A percentile compares a stretch with the other conserved stretches of the same genome.
Conservation (phyloP, 2,329 filamentous ascomycete species). For the Triangularia verruculosa region DNA sequence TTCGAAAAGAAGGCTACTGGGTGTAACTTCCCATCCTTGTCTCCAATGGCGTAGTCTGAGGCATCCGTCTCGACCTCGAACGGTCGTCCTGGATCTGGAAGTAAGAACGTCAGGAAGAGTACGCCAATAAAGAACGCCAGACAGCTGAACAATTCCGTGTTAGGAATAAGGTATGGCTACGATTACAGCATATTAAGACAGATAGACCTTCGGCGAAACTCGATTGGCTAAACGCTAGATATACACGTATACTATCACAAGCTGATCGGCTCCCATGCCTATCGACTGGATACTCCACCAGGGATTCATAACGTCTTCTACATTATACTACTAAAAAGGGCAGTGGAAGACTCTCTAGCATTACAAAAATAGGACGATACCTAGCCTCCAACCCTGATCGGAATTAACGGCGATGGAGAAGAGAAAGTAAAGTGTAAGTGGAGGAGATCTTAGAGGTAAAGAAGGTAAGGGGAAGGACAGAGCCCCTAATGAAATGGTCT, state of each 20-base stretch:
- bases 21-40: no score
- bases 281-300: background rate
- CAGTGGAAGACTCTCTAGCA: background rate
- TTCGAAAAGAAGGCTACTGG: no score
- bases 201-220: slow-evolving; percentile 7
- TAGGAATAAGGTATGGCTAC: background rate
- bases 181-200: slow-evolving; percentile 3
- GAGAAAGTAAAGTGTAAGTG: background rate
- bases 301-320: slow-evolving; percentile 6
- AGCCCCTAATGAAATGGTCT: background rate
- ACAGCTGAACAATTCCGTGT: background rate
- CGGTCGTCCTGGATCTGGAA: background rate
- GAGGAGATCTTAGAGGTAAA: slow-evolving; percentile 1
- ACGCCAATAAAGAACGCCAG: background rate
- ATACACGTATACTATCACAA: background rate
- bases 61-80: background rate
- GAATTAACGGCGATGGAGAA: background rate
- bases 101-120: slow-evolving; percentile 2
- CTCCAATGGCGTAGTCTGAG: background rate
- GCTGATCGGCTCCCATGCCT: slow-evolving; percentile 1
- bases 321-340: background rate
- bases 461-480: background rate
- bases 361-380: slow-evolving; percentile 1
- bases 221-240: slow-evolving; percentile 10
- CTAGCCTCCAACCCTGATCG: background rate